These are phyloP conservation scores for Plasmodium inui DNA, from an alignment of 169 alveolate genomes.

Conservation along the genomic window DNA sequence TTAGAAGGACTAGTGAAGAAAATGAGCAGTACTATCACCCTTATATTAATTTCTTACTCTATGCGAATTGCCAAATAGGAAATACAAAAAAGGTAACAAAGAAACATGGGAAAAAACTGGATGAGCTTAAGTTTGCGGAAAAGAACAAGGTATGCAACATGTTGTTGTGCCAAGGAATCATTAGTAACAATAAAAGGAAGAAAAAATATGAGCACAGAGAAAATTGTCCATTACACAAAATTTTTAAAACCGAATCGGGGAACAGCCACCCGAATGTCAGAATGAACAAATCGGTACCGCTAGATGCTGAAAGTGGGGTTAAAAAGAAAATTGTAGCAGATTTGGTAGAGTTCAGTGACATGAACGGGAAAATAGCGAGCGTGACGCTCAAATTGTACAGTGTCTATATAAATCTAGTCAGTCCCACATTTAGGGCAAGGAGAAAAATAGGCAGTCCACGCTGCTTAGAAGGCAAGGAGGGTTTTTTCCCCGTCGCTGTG, in stretches of 20 bases:
- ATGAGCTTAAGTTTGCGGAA: background rate
- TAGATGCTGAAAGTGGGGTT: background rate
- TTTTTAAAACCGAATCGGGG: background rate
- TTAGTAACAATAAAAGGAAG: background rate
- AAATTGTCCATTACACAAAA: background rate
- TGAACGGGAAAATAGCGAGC: conserved; percentile 20
- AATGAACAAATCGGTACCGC: background rate
- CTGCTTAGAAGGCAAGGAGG: background rate
- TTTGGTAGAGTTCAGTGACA: conserved; percentile 2
- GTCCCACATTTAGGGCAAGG: background rate
- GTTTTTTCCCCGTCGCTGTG: background rate
- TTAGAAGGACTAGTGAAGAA: conserved; percentile 22
- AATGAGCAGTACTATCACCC: conserved; percentile 72
- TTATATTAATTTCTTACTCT: conserved; percentile 38
- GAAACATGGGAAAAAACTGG: background rate
- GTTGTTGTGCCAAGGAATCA: background rate
- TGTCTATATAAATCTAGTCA: background rate
- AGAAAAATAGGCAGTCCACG: background rate
- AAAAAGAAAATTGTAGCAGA: conserved; percentile 30
- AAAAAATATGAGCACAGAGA: background rate
- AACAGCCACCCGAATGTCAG: background rate
- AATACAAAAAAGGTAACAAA: conserved; percentile 26
- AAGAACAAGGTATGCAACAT: background rate
- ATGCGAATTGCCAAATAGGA: conserved; percentile 56
- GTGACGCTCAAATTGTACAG: conserved; percentile 11